Evolutionary conservation across 768 basidiomycete species (phyloP).

Genomic region (Dentipellis fragilis): DNA sequence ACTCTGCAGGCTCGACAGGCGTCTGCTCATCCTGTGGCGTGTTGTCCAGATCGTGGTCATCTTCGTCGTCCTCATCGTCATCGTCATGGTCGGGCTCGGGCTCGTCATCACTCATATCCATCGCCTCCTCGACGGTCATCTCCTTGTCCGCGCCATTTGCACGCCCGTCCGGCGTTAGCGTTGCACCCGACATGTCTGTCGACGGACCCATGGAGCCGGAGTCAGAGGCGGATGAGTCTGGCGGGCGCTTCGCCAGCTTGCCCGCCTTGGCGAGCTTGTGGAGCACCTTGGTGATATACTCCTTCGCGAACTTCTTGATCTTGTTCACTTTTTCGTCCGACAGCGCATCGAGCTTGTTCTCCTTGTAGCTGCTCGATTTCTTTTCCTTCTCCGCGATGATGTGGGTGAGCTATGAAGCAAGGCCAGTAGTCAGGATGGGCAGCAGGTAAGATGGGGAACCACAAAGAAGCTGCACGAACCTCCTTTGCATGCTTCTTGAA

Average conservation of each 20-base stretch:
- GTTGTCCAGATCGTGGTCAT: constrained; percentile 14
- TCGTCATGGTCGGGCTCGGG: constrained; percentile 2
- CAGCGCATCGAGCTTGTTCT: constrained; percentile 62
- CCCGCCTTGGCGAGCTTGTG: constrained; percentile 48
- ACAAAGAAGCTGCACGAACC: constrained; percentile 36
- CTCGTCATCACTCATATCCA: constrained; percentile 17
- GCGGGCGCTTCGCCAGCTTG: constrained; percentile 13
- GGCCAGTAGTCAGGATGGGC: background rate
- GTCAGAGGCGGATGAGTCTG: constrained; percentile 5
- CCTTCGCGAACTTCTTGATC: constrained; percentile 90
- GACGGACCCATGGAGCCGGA: background rate
- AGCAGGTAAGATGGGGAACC: background rate
- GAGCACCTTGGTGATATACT: constrained; percentile 77
- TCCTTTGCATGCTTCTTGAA: constrained; percentile 97
- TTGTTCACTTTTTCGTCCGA: constrained; percentile 82
- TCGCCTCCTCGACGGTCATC: constrained; percentile 18
- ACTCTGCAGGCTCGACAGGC: constrained; percentile 12
- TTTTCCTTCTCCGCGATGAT: constrained; percentile 93
- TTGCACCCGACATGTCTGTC: constrained; percentile 16
- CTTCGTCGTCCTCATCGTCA: background rate
- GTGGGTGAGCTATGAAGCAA: constrained; percentile 57
- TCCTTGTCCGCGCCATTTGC: constrained; percentile 6
- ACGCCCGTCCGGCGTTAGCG: no score
- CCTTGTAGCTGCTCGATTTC: constrained; percentile 66
- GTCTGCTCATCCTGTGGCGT: constrained; percentile 4